A percentile compares a stretch with the other conserved stretches of the same genome.
phyloP scores from a whole-genome alignment of 257 asterid genomes.

The Anisodus tanguticus region DNA sequence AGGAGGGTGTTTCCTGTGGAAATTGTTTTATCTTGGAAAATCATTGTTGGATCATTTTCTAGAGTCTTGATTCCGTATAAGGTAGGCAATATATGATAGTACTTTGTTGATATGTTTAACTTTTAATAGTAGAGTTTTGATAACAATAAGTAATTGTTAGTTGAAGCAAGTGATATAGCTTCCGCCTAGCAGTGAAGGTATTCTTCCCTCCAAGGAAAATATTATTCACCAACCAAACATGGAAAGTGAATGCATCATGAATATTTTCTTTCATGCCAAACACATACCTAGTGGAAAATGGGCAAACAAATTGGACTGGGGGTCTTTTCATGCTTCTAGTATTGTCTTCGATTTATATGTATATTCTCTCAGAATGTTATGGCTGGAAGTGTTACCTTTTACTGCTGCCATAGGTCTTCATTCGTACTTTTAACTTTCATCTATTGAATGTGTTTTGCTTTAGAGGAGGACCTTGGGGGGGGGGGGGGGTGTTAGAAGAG shows the following conservation, averaged over 20 bases:
- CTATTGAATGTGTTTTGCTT: too few species aligned
- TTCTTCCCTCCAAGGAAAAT: not conserved
- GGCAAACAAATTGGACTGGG: not conserved
- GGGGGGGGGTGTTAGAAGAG: not conserved
- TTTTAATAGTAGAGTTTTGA: not conserved
- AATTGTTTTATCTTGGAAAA: not conserved
- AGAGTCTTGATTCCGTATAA: not conserved
- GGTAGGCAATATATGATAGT: not conserved
- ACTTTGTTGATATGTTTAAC: not conserved
- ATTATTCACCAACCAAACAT: not conserved
- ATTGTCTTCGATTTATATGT: too few species aligned
- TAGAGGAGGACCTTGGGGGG: too few species aligned
- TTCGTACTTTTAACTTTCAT: too few species aligned
- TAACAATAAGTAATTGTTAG: too few species aligned
- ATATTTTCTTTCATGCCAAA: not conserved
- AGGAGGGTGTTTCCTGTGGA: not conserved
- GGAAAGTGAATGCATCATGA: not conserved
- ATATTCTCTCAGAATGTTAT: too few species aligned
- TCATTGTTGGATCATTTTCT: not conserved
- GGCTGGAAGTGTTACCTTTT: too few species aligned
- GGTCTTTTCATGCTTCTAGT: not conserved
- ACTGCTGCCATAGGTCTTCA: not conserved
- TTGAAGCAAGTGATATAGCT: not conserved
- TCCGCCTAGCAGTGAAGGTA: not conserved
- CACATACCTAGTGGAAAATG: not conserved